Base-by-base conservation (phyloP, 164 flowering plant genomes). In the Nymphaea thermarum region DNA sequence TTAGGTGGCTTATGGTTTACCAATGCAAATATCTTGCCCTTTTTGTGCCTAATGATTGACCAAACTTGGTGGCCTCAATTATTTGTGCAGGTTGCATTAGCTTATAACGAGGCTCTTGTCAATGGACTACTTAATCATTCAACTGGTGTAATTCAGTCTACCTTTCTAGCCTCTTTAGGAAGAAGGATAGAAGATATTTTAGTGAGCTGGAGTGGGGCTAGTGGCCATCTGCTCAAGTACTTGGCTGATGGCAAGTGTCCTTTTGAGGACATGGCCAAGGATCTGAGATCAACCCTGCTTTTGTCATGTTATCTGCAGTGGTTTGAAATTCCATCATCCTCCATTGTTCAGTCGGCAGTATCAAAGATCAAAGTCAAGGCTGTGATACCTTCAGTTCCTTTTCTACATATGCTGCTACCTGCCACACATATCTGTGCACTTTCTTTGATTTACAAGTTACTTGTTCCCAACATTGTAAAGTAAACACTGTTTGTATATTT, bases 281-380 rank as follows among this genome's bases (percentile, higher is more conserved):
- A 63, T 43, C 78, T 63, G 47, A 55, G 44, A 6, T 59, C 63
- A 25, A 68, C 82, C 6, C 44, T 80, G 63, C 71, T 84, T 66
- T 84, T 94, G 70, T 82, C 96, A 1, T 88, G 93, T 93, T 84
- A 86, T 73, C 85, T 94, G 63, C 84, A 86, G 68, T 94, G 97
- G 98, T 94, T 74, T 73, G 73, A 76, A 36, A 80, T 88, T 53
- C 99, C 98, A 10, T 68, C 85, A 43, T 73, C 84, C 59, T 69
- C 73, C 65, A 79, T 79, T 4, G 69, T 91, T 14, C 80, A 67
- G 72, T 72, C 72, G n/a, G 86, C 82, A 36, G 55, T 47, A 47
- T 3, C 55, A 47, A 85, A 75, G 75, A 71, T 91, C 62, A 85
- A 81, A 69, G 71, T 74, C 45, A 77, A 71, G 71, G 63, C 70